Evolutionary conservation across 108 stramenopile genomes (phyloP).

Genomic region (Discostella stelligeroides): DNA sequence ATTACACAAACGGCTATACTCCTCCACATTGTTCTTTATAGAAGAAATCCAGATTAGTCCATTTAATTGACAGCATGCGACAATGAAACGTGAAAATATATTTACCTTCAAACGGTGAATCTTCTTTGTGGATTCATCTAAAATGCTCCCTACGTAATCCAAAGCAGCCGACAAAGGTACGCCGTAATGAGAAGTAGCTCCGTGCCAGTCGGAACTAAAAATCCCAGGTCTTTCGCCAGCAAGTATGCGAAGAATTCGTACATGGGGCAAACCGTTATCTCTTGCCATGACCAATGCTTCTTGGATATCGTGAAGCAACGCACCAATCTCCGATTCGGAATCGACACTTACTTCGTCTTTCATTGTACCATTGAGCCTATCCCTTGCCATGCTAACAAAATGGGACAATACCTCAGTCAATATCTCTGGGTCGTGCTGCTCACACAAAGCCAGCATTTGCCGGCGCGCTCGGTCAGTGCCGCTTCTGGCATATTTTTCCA

Average conservation of each 20-base stretch:
- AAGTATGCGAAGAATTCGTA: conserved; percentile 79
- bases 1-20: conserved; percentile 77
- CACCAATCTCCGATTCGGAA: conserved; percentile 60
- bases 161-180: conserved; percentile 82
- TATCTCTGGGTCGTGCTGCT: conserved; percentile 77
- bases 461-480: conserved; percentile 76
- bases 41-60: background rate
- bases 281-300: conserved; percentile 75
- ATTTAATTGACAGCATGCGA: background rate
- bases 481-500: conserved; percentile 75
- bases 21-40: conserved; percentile 58
- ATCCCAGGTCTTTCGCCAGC: conserved; percentile 80
- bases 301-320: conserved; percentile 79
- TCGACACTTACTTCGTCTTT: conserved; percentile 55
- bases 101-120: conserved; percentile 64
- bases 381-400: conserved; percentile 74
- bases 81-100: background rate
- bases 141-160: conserved; percentile 78
- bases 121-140: conserved; percentile 76
- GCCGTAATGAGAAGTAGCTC: conserved; percentile 12
- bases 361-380: conserved; percentile 19
- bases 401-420: conserved; percentile 81
- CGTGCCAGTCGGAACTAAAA: conserved; percentile 52
- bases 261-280: conserved; percentile 70
- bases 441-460: conserved; percentile 85